Evolutionary conservation across 805 yeast species (phyloP).

Genomic region (Debaryomyces tyrocola): DNA sequence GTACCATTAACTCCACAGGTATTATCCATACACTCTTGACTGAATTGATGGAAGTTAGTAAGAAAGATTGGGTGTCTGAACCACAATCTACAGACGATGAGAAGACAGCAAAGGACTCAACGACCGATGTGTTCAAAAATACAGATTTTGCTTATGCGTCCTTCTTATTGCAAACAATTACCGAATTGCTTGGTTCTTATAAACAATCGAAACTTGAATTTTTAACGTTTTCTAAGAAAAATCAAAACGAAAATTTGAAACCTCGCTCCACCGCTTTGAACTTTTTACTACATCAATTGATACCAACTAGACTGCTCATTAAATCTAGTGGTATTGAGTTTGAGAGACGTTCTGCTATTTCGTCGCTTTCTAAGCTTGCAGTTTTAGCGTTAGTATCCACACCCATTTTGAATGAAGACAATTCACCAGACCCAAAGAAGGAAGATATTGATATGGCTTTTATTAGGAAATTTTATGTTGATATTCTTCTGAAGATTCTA

Average conservation of each 20-base stretch:
- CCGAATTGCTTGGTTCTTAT: constrained; percentile 76
- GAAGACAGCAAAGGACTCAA: constrained; percentile 15
- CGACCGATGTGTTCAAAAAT: constrained; percentile 44
- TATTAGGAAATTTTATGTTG: constrained; percentile 72
- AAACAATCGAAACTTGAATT: constrained; percentile 81
- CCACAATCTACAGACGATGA: constrained; percentile 21
- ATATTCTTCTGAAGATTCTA: constrained; percentile 61
- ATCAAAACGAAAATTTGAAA: constrained; percentile 42
- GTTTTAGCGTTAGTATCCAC: constrained; percentile 64
- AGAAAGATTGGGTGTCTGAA: constrained; percentile 35
- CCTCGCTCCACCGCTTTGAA: constrained; percentile 80
- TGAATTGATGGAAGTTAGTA: constrained; percentile 56
- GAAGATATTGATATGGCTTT: constrained; percentile 71
- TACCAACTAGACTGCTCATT: constrained; percentile 52
- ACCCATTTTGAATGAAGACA: constrained; percentile 50
- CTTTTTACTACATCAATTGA: constrained; percentile 70
- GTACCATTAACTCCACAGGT: constrained; percentile 41
- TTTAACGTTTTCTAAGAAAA: constrained; percentile 69
- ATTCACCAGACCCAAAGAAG: constrained; percentile 43
- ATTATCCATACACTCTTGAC: constrained; percentile 62
- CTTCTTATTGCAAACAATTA: constrained; percentile 64
- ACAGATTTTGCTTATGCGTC: constrained; percentile 62
- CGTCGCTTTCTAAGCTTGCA: constrained; percentile 61
- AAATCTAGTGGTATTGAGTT: constrained; percentile 37
- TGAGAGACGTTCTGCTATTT: constrained; percentile 55